Evolutionary conservation across 371 early-diverging fungal species (phyloP).

Genomic region (Funneliformis caledonium): DNA sequence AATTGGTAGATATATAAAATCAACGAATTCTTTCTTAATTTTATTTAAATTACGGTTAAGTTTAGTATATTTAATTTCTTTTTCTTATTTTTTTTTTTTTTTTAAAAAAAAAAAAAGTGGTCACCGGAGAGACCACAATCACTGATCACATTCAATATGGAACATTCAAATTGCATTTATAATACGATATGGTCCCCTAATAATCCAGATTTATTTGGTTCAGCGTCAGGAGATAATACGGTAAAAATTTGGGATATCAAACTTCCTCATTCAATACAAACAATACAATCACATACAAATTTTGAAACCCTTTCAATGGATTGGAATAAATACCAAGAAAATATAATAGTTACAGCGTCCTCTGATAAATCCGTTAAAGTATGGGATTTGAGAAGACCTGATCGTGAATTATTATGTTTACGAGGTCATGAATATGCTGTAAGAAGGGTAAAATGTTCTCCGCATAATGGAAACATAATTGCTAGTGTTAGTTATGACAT

Average conservation of each 20-base stretch:
- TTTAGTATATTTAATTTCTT: constrained; percentile 2
- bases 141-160: constrained; percentile 78
- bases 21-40: not conserved
- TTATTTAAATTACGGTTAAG: not conserved
- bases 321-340: constrained; percentile 92
- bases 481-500: constrained; percentile 92
- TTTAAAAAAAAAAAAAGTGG: constrained; percentile 66
- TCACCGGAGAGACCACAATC: constrained; percentile 79
- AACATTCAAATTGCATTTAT: constrained; percentile 89
- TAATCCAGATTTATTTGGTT: constrained; percentile 76
- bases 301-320: constrained; percentile 85
- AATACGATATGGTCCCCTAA: constrained; percentile 87
- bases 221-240: constrained; percentile 88
- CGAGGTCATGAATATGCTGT: constrained; percentile 92
- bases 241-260: constrained; percentile 89
- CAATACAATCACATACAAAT: constrained; percentile 84
- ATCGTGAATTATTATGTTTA: constrained; percentile 69
- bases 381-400: constrained; percentile 87
- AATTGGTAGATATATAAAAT: constrained; percentile 67
- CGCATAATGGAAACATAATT: constrained; percentile 80
- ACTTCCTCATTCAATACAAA: constrained; percentile 67
- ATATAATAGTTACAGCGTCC: constrained; percentile 77
- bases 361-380: constrained; percentile 87
- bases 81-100: not conserved
- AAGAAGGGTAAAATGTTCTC: constrained; percentile 87